Evolutionary conservation across 1,284 basidiomycete genomes (phyloP), one percentile per base, ranked within the genome.

Genomic region (Vanrija sp.): DNA sequence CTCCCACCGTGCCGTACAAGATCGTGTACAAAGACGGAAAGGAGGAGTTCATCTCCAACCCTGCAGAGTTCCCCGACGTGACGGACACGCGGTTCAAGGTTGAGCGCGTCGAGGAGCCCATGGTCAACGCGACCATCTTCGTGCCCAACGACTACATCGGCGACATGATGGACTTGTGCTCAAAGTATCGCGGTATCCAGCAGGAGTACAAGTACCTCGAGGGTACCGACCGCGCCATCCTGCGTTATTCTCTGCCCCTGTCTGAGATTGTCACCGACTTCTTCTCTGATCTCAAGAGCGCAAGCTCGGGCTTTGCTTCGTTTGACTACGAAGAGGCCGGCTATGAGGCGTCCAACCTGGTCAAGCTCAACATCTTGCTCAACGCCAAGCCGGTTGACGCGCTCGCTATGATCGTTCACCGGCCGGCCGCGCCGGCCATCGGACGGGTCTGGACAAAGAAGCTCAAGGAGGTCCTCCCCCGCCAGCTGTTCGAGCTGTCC

Each of bases 281-380:
- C 74, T 96, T 94, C 72, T 89, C 93, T 66, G 85, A 88, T 65
- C 81, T 97, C 54, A 97, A 97, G 77, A 86, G 74, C 59, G 61
- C 68, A 46, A 92, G 89, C 67, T 93, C 90, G 4, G 91, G 91
- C 21, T 95, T 92, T 71, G 91, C 91, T 9, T 91, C 88, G 67
- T 93, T 95, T 68, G 91, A 95, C 68, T 97, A 96, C 65, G 92
- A 96, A 72, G 88, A 93, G 73, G 90, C 86, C 5, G 92, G 90
- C 1, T 96, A 95, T 75, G 82, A 83, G 67, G 73, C 79, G 58
- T 89, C 86, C 63, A 83, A 92, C 68, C 79, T 95, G 39, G 85
- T 85, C 57, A 93, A 91, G 86, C 89, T 96, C 85, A 83, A 84
- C 40, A 91, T 97, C 73, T 79, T 94, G 49, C 79, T 97, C 42